Evolutionary conservation across 192 early-diverging fungal genomes (phyloP), one percentile per base, ranked within the genome.

Genomic region (Physocladia obscura): DNA sequence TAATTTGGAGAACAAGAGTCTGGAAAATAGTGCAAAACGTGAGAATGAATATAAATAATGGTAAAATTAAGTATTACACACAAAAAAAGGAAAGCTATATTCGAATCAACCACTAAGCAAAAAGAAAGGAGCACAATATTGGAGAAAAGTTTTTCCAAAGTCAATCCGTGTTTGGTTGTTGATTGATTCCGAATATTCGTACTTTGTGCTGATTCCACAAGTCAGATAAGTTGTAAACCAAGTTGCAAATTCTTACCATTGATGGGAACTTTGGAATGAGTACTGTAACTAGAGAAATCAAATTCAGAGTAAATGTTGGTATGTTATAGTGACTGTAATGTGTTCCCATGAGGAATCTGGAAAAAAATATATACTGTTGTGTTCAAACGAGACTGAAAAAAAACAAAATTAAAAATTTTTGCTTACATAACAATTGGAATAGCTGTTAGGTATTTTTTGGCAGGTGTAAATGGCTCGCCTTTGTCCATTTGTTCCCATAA

Each of bases 401-500:
- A 39, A 47, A 37, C 49, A 4, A 55, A 38, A 44, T 68, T 47
- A 32, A 21, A 21, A 67, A 57, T 32, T 38, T 4, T 29, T 3
- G 90, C 92, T 85, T 90, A 98, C 94, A 98, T 77, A 65, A 89
- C 75, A 52, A 97, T 93, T 13, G 97, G 97, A 21, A 95, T 87
- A n/a, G 90, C 90, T 19, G 94, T 97, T 44, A 97, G 79, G 75
- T 93, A 99, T 77, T 99, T 99, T 77, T 94, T 94, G 61, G 95
- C 91, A 19, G 95, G 93, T 31, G 97, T 99, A 75, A 97, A 97
- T 71, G 97, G 93, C 54, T 89, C 92, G 34, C 95, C 95, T 65
- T 94, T 90, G 81, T 99, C 97, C 75, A 99, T 96, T 82, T 99
- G 97, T 77, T 99, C 95, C 97, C 97, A 99, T 49, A 99, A 84